phyloP scores from a whole-genome alignment of 257 asterid genomes.

The Asclepias syriaca region DNA sequence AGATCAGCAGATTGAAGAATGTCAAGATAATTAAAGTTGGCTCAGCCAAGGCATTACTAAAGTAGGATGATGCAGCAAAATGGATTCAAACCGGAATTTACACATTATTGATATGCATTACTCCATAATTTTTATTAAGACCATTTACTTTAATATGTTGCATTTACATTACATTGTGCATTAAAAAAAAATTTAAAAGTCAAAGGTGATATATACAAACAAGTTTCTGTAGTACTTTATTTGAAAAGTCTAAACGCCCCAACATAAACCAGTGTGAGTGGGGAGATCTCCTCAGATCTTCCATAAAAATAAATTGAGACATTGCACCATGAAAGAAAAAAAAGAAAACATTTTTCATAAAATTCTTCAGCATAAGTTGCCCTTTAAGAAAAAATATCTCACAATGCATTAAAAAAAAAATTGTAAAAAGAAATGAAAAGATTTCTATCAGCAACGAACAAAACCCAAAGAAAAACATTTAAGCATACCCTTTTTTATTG shows the following conservation, averaged over 20 bases:
- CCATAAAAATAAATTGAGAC: not conserved
- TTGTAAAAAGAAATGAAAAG: not conserved
- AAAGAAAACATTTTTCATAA: not conserved
- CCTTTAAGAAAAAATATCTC: not conserved
- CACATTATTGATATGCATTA: not conserved
- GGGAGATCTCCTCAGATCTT: not conserved
- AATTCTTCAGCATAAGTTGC: not conserved
- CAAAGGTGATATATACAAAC: not conserved
- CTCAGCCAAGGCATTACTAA: not conserved
- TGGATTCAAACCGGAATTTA: not conserved
- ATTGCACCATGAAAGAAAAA: not conserved
- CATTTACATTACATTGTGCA: not conserved
- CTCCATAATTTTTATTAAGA: not conserved
- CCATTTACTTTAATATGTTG: not conserved
- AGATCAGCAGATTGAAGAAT: not conserved
- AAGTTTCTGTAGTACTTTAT: not conserved
- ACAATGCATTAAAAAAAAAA: not conserved
- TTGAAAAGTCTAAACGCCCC: not conserved
- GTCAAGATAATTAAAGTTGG: not conserved
- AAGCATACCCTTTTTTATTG: slow-evolving; percentile 65
- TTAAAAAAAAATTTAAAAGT: not conserved
- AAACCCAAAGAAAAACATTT: not conserved
- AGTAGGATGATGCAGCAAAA: not conserved
- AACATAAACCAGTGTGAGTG: not conserved
- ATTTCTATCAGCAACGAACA: not conserved